A percentile compares a stretch with the other conserved stretches of the same genome.
Evolutionary conservation across 169 alveolate genomes (phyloP).

Genomic region (Babesia caballi): DNA sequence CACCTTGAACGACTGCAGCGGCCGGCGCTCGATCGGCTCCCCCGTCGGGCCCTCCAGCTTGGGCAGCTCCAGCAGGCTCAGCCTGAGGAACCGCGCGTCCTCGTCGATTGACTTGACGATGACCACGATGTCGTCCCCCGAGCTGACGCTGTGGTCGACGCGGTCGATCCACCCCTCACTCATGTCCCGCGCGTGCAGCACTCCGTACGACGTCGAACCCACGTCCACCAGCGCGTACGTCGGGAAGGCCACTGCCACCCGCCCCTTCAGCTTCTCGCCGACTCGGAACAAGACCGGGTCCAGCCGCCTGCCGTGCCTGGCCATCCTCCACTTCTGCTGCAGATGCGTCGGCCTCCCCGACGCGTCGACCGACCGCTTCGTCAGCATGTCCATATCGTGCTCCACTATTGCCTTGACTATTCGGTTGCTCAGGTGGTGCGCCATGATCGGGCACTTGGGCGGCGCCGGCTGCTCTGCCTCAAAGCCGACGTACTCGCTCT

Average conservation of each 20-base stretch:
- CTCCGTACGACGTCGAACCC: slow-evolving; percentile 55
- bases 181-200: slow-evolving; percentile 61
- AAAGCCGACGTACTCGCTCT: slow-evolving; percentile 24
- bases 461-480: slow-evolving; percentile 35
- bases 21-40: slow-evolving; percentile 1
- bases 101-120: slow-evolving; percentile 39
- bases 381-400: slow-evolving; percentile 48
- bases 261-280: slow-evolving; percentile 53
- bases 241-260: slow-evolving; percentile 52
- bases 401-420: slow-evolving; percentile 46
- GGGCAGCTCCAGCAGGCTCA: slow-evolving; percentile 20
- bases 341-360: slow-evolving; percentile 13
- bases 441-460: slow-evolving; percentile 26
- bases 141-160: slow-evolving; percentile 37
- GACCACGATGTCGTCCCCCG: slow-evolving; percentile 44
- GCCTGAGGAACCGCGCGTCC: slow-evolving; percentile 19
- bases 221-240: slow-evolving; percentile 63
- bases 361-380: slow-evolving; percentile 5
- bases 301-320: slow-evolving; percentile 32
- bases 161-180: slow-evolving; percentile 64
- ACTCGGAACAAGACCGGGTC: slow-evolving; percentile 28
- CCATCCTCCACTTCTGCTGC: slow-evolving; percentile 41
- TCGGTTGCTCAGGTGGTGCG: slow-evolving; percentile 46
- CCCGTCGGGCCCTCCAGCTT: slow-evolving; percentile 12
- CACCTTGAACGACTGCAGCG: slow-evolving; percentile 20